Evolutionary conservation across 2,329 filamentous ascomycete species (phyloP).

Genomic region (Exophiala sideris): DNA sequence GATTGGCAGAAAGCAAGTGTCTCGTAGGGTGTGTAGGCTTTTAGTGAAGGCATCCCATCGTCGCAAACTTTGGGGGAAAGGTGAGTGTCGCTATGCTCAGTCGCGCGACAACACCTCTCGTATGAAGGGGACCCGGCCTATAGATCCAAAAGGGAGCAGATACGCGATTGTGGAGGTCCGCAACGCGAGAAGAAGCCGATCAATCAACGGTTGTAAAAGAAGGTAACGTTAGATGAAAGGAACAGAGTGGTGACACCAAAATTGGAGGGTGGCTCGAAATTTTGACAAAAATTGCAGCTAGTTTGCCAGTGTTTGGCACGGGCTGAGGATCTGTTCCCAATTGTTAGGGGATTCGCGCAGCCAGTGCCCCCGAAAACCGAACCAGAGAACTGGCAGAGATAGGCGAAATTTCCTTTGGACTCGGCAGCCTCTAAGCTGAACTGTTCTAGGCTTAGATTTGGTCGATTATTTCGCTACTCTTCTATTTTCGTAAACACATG

Average conservation of each 20-base stretch:
- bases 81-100: slow-evolving; percentile 3
- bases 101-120: slow-evolving; percentile 6
- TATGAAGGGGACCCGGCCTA: not conserved
- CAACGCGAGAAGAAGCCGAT: slow-evolving; percentile 5
- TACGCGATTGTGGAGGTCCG: slow-evolving; percentile 8
- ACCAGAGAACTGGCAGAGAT: not conserved
- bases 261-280: slow-evolving; percentile 9
- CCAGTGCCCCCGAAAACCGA: not conserved
- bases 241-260: slow-evolving; percentile 11
- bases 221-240: slow-evolving; percentile 27
- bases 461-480: not conserved
- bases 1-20: slow-evolving; percentile 81
- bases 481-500: not conserved
- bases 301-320: slow-evolving; percentile 2
- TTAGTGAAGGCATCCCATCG: slow-evolving; percentile 56
- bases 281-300: slow-evolving; percentile 4
- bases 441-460: not conserved
- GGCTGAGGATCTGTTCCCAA: not conserved
- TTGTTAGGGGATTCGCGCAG: not conserved
- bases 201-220: slow-evolving; percentile 30
- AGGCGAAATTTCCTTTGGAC: not conserved
- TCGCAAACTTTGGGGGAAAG: slow-evolving; percentile 15
- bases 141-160: not conserved
- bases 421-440: too few relatives aligned
- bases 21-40: slow-evolving; percentile 79